Percentiles rank a stretch among this genome's conserved stretches.
Evolutionary conservation across 2,329 filamentous ascomycete species (phyloP).

Genomic region (Fusarium sp.): DNA sequence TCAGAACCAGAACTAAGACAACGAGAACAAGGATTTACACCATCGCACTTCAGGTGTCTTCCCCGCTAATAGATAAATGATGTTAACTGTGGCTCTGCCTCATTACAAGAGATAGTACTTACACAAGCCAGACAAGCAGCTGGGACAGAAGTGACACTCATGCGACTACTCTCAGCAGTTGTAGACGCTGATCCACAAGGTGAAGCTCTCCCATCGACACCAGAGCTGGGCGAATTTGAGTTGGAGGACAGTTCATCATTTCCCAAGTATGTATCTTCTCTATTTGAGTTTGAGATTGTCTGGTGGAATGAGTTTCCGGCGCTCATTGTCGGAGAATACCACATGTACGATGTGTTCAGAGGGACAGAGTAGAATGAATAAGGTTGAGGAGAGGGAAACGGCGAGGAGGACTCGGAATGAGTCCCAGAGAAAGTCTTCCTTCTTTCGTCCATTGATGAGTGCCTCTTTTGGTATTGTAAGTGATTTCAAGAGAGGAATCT

Average conservation of each 20-base stretch:
- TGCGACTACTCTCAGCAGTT: constrained; percentile 28
- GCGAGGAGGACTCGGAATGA: constrained; percentile 13
- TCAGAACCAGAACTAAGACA: constrained; percentile 66
- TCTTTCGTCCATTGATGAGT: constrained; percentile 10
- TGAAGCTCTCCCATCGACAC: constrained; percentile 21
- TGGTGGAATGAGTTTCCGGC: constrained; percentile 8
- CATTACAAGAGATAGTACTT: constrained; percentile 41
- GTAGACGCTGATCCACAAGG: constrained; percentile 32
- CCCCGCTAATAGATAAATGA: constrained; percentile 51
- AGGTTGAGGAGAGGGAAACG: constrained; percentile 23
- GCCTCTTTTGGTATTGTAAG: constrained; percentile 10
- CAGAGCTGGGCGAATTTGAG: constrained; percentile 39
- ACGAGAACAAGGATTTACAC: constrained; percentile 72
- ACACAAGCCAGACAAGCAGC: constrained; percentile 66
- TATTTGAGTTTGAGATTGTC: background rate
- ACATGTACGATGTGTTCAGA: constrained; percentile 14
- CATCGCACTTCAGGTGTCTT: constrained; percentile 82
- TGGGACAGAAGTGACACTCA: constrained; percentile 50
- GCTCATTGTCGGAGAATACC: constrained; percentile 31
- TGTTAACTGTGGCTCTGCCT: background rate
- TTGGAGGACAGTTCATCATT: constrained; percentile 30
- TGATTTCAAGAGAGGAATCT: background rate
- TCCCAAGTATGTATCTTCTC: constrained; percentile 24
- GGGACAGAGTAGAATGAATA: constrained; percentile 29
- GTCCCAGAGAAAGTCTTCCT: constrained; percentile 11